Percentiles rank a stretch among this genome's conserved stretches.
phyloP scores from a whole-genome alignment of 2,329 filamentous ascomycete genomes.

The Aureobasidium lini region DNA sequence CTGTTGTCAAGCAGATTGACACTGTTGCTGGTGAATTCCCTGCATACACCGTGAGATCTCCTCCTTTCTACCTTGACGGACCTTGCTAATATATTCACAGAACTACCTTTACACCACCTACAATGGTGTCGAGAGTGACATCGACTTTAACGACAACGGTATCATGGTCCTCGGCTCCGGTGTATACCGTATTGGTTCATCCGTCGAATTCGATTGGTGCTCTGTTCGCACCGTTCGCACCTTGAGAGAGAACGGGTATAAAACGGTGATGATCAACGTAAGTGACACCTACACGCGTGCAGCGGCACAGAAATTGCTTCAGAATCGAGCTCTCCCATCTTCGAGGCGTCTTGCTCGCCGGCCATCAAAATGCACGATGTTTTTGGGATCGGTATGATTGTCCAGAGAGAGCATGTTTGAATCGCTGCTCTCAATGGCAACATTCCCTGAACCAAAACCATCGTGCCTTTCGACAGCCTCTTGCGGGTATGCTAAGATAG shows the following conservation, averaged over 20 bases:
- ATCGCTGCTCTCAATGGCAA: too few relatives aligned
- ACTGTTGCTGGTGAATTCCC: constrained; percentile 97
- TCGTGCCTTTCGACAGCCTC: too few relatives aligned
- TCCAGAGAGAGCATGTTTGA: too few relatives aligned
- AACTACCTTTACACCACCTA: constrained; percentile 88
- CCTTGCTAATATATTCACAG: background rate
- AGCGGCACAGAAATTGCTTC: too few relatives aligned
- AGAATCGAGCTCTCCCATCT: too few relatives aligned
- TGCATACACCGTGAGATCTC: constrained; percentile 53
- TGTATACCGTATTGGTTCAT: constrained; percentile 89
- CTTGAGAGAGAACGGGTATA: constrained; percentile 72
- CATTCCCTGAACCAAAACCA: too few relatives aligned
- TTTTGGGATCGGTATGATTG: too few relatives aligned
- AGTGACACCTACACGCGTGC: constrained; percentile 10
- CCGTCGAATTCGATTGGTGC: constrained; percentile 99
- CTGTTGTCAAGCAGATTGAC: constrained; percentile 96
- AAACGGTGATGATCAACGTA: constrained; percentile 88
- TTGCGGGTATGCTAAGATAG: too few relatives aligned
- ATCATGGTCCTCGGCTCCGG: constrained; percentile 95
- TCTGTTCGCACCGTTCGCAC: constrained; percentile 91
- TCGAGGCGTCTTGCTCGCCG: too few relatives aligned
- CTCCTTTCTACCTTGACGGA: background rate
- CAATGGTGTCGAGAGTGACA: constrained; percentile 79
- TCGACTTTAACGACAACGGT: constrained; percentile 79
- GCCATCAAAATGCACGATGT: too few relatives aligned